Evolutionary conservation across 768 basidiomycete species (phyloP).

Genomic region (Megacollybia marginata): DNA sequence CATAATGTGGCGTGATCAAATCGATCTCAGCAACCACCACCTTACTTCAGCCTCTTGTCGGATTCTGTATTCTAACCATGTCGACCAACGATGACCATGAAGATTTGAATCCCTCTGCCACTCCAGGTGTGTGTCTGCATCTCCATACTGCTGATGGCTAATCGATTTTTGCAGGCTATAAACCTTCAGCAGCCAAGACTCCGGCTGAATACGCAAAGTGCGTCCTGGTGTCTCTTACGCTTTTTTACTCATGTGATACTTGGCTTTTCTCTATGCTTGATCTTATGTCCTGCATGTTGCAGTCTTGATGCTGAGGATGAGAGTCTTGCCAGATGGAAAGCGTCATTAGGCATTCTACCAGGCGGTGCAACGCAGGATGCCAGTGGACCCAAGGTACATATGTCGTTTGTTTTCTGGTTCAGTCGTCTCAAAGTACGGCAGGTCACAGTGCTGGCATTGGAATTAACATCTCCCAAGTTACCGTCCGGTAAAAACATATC

Average conservation of each 20-base stretch:
- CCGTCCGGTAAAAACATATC: conserved; percentile 50
- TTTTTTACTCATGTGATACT: too few relatives aligned
- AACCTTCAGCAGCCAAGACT: conserved; percentile 57
- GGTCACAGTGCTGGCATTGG: conserved; percentile 70
- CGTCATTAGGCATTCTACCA: conserved; percentile 76
- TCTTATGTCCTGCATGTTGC: conserved; percentile 22
- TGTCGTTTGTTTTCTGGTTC: background rate
- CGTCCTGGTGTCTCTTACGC: too few relatives aligned
- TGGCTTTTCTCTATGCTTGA: too few relatives aligned
- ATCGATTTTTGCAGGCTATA: conserved; percentile 54
- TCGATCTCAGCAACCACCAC: background rate
- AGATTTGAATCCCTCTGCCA: conserved; percentile 59
- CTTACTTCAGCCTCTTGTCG: too few relatives aligned
- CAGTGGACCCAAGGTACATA: conserved; percentile 58
- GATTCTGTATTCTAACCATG: too few relatives aligned
- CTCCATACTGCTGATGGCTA: too few relatives aligned
- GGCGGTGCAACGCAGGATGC: conserved; percentile 30
- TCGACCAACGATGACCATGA: conserved; percentile 52
- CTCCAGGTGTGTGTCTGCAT: conserved; percentile 45
- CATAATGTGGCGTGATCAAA: background rate
- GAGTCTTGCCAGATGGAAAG: conserved; percentile 93
- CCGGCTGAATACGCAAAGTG: conserved; percentile 32
- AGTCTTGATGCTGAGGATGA: conserved; percentile 86
- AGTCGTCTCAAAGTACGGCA: conserved; percentile 18
- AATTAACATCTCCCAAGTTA: conserved; percentile 65